A percentile compares a stretch with the other conserved stretches of the same genome.
phyloP scores from a whole-genome alignment of 352 stramenopile genomes.

The Plasmopara muralis region DNA sequence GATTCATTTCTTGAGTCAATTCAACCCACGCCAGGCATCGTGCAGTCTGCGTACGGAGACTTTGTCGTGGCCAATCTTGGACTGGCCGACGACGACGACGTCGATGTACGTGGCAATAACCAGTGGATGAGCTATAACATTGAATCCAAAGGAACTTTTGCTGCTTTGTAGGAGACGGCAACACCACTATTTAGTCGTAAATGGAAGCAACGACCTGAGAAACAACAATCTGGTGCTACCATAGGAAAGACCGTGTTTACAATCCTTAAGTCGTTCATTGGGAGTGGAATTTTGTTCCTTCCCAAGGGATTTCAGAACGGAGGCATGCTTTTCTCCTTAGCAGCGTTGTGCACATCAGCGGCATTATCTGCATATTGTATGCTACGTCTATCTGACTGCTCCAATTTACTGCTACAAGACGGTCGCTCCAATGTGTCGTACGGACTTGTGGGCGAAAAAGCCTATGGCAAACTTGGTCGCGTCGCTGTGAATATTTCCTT shows the following conservation, averaged over 20 bases:
- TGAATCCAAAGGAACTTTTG: background rate
- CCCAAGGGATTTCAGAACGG: slow-evolving; percentile 61
- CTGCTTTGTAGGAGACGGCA: slow-evolving; percentile 23
- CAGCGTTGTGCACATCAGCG: slow-evolving; percentile 36
- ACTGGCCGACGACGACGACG: slow-evolving; percentile 34
- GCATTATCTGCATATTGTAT: slow-evolving; percentile 56
- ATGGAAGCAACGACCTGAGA: slow-evolving; percentile 22
- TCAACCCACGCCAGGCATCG: slow-evolving; percentile 27
- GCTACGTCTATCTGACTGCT: slow-evolving; percentile 48
- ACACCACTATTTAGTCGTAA: slow-evolving; percentile 33
- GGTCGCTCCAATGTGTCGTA: slow-evolving; percentile 42
- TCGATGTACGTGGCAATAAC: slow-evolving; percentile 22
- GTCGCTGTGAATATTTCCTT: slow-evolving; percentile 62
- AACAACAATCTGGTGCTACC: slow-evolving; percentile 26
- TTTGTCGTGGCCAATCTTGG: slow-evolving; percentile 52
- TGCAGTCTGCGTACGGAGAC: slow-evolving; percentile 44
- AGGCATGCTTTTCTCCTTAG: slow-evolving; percentile 61
- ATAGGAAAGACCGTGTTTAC: slow-evolving; percentile 56
- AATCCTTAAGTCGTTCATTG: slow-evolving; percentile 70
- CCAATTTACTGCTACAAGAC: slow-evolving; percentile 30
- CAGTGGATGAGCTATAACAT: background rate
- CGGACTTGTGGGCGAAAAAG: slow-evolving; percentile 44
- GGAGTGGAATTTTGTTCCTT: slow-evolving; percentile 61
- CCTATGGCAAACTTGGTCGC: slow-evolving; percentile 41
- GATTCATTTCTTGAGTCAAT: slow-evolving; percentile 48